Evolutionary conservation across 208 protist genomes (phyloP).

Genomic region (Leptomonas seymouri): DNA sequence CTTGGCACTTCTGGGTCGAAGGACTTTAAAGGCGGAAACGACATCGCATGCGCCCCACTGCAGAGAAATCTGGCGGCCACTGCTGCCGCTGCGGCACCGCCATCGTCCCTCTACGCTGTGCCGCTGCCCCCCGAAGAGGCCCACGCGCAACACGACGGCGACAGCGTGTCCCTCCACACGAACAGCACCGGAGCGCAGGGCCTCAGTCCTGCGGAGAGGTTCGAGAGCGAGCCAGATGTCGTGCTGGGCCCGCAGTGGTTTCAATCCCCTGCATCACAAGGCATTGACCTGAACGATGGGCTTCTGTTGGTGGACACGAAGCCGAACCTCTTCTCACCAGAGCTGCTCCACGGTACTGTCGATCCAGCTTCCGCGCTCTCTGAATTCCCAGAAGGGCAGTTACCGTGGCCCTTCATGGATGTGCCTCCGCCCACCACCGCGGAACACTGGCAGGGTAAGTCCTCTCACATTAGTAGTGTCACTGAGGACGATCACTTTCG

Average conservation of each 20-base stretch:
- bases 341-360: conserved; percentile 43
- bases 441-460: conserved; percentile 15
- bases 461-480: conserved; percentile 2
- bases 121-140: background rate
- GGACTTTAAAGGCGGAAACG: background rate
- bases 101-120: background rate
- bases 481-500: conserved; percentile 23
- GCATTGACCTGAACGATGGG: background rate
- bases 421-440: conserved; percentile 32
- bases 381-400: conserved; percentile 13
- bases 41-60: background rate
- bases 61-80: background rate
- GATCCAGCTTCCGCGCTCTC: conserved; percentile 26
- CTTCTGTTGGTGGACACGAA: conserved; percentile 56
- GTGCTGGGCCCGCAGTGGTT: conserved; percentile 1
- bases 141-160: background rate
- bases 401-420: conserved; percentile 65
- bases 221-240: conserved; percentile 2
- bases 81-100: too few relatives aligned
- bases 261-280: background rate
- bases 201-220: conserved; percentile 8
- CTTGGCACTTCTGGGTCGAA: background rate
- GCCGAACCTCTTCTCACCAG: conserved; percentile 63
- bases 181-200: background rate
- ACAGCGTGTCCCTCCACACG: background rate